phyloP scores from a whole-genome alignment of 1,284 basidiomycete species.

The Microstroma glucosiphilum region DNA sequence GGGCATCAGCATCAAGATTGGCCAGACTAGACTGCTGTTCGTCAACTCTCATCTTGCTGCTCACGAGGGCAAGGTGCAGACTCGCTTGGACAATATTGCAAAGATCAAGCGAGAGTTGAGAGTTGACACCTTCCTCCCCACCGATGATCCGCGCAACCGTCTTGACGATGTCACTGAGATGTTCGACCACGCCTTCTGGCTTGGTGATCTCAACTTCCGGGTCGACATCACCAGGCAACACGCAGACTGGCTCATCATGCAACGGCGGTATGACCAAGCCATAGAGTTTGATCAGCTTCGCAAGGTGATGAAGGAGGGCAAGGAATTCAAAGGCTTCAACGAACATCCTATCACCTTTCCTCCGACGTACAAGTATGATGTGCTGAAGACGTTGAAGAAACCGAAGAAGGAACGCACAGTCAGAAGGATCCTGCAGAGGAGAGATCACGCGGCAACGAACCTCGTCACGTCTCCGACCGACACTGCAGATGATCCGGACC shows the following conservation, averaged over 20 bases:
- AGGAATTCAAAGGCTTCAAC: slow-evolving; percentile 60
- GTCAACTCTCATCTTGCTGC: slow-evolving; percentile 76
- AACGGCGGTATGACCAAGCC: slow-evolving; percentile 53
- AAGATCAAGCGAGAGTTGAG: slow-evolving; percentile 57
- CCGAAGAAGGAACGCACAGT: slow-evolving; percentile 35
- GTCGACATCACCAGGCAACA: slow-evolving; percentile 56
- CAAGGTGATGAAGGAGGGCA: slow-evolving; percentile 60
- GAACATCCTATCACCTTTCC: slow-evolving; percentile 51
- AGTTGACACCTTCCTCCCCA: slow-evolving; percentile 58
- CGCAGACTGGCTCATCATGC: slow-evolving; percentile 57
- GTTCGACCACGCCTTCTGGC: slow-evolving; percentile 75
- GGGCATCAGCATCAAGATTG: slow-evolving; percentile 71
- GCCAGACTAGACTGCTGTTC: slow-evolving; percentile 68
- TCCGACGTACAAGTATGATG: slow-evolving; percentile 73
- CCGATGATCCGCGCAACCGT: slow-evolving; percentile 57
- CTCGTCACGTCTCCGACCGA: neutral
- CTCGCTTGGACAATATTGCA: slow-evolving; percentile 49
- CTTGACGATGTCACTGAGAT: slow-evolving; percentile 66
- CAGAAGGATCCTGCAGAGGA: slow-evolving; percentile 6
- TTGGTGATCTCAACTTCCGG: slow-evolving; percentile 63
- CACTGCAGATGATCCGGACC: slow-evolving; percentile 5
- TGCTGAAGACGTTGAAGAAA: slow-evolving; percentile 54
- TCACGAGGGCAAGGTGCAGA: slow-evolving; percentile 42
- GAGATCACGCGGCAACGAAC: neutral
- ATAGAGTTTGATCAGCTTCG: slow-evolving; percentile 69